Evolutionary conservation across 2,329 filamentous ascomycete species (phyloP).

Genomic region (Xylariaceae sp.): DNA sequence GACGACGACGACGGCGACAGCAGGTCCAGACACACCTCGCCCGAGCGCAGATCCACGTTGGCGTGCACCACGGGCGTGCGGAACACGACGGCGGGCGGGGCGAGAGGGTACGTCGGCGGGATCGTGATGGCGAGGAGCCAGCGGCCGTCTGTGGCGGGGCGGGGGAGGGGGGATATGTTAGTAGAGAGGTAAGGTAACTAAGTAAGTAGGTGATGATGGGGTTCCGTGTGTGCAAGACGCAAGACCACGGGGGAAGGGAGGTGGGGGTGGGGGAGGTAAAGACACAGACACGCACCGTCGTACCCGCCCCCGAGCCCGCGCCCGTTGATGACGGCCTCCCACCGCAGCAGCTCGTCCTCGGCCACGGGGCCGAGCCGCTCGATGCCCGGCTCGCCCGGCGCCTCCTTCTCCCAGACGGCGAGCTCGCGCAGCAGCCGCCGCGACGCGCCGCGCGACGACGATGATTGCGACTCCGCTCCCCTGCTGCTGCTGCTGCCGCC

Average conservation of each 20-base stretch:
- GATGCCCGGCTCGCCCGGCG: constrained; percentile 43
- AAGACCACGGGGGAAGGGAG: no score
- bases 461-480: constrained; percentile 2
- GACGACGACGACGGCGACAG: no score
- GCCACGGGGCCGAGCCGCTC: constrained; percentile 49
- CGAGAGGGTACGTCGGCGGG: constrained; percentile 69
- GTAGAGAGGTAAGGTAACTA: not conserved
- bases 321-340: constrained; percentile 56
- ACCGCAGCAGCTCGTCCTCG: constrained; percentile 48
- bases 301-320: constrained; percentile 47
- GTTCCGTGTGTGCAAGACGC: no score
- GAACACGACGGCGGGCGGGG: constrained; percentile 73
- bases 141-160: constrained; percentile 50
- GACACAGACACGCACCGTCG: constrained; percentile 33
- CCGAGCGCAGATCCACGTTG: constrained; percentile 63
- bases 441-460: constrained; percentile 38
- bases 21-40: constrained; percentile 91
- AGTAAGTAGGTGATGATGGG: not conserved
- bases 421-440: constrained; percentile 54
- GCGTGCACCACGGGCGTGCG: constrained; percentile 79
- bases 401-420: constrained; percentile 43
- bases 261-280: not conserved
- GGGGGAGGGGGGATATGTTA: no score
- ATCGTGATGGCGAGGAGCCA: constrained; percentile 78
- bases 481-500: no score